phyloP scores from a whole-genome alignment of 1,284 basidiomycete species.

The Mycena sp. region DNA sequence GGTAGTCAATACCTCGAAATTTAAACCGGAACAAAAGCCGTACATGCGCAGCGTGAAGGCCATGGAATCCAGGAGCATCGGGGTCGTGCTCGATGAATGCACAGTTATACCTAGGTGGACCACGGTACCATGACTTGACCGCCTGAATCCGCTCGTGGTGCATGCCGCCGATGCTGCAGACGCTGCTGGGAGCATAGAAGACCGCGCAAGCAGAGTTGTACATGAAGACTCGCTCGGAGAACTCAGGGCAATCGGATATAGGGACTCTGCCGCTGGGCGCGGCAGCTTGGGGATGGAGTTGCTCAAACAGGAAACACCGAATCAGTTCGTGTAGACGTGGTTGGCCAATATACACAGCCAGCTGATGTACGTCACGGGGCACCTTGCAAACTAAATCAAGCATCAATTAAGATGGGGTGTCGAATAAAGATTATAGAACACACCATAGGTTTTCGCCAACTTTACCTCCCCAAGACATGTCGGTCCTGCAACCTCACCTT shows the following conservation, averaged over 20 bases:
- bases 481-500: neutral
- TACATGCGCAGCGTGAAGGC: neutral
- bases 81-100: neutral
- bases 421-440: neutral
- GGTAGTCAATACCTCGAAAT: neutral
- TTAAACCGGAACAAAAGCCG: constrained; percentile 1
- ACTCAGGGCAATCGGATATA: neutral
- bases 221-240: neutral
- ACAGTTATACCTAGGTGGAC: neutral
- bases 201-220: neutral
- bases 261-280: neutral
- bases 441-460: neutral
- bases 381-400: neutral
- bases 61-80: neutral
- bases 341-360: neutral
- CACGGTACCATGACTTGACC: neutral
- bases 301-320: constrained; percentile 6
- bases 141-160: constrained; percentile 5
- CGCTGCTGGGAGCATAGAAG: neutral
- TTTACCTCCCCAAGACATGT: constrained; percentile 7
- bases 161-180: constrained; percentile 2
- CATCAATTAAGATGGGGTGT: neutral
- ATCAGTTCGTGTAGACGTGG: constrained; percentile 5
- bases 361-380: constrained; percentile 1
- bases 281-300: neutral